Base-by-base conservation (phyloP, 169 alveolate genomes). In the Eimeria sp. region DNA sequence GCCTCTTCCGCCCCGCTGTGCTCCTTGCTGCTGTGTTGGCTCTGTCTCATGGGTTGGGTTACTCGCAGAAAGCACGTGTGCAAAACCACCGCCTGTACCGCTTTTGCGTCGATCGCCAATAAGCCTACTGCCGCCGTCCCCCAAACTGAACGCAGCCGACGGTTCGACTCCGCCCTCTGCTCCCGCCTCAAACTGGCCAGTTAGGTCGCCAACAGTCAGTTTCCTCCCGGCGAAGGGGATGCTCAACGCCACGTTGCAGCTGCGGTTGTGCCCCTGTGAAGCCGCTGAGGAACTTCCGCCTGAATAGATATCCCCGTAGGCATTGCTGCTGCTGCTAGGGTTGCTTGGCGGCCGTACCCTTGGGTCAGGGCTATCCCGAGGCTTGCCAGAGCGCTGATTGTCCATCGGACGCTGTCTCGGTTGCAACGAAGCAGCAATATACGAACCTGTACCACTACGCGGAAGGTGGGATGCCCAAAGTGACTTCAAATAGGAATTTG, bases 401-500 rank as follows among this genome's bases (percentile, higher is more conserved):
- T 43, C 75, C 73, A 27, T 34, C 67, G 54, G 91, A 6, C 91
- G 75, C 51, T 83, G 76, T 18, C 58, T 83, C 54, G 76, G 22
- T 34, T 83, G 91, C 75, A 54, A 40, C 61, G 22, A 34, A 11
- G 49, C 57, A 30, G 54, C 54, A 47, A 25, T 51, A 54, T 51
- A 76, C 47, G 72, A 61, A 9, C 34, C 13, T 43, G 57, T n/a
- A 20, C 58, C 76, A 20, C 91, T 27, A 4, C 51, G 72, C 13
- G 58, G 9, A 34, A 83, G 91, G 30, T 83, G 91, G 76, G 91
- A 83, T 57, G 72, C 34, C 76, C 72, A 58, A 27, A 83, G 54
- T 27, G 91, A 83, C 58, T 83, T 83, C 54, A 83, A 83, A 51
- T 49, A 54, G n/a, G 91, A 54, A 83, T 25, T 83, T 30, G 76